A percentile compares a stretch with the other conserved stretches of the same genome.
Conservation (phyloP, 2,329 filamentous ascomycete genomes). For the Juglanconis sp. region DNA sequence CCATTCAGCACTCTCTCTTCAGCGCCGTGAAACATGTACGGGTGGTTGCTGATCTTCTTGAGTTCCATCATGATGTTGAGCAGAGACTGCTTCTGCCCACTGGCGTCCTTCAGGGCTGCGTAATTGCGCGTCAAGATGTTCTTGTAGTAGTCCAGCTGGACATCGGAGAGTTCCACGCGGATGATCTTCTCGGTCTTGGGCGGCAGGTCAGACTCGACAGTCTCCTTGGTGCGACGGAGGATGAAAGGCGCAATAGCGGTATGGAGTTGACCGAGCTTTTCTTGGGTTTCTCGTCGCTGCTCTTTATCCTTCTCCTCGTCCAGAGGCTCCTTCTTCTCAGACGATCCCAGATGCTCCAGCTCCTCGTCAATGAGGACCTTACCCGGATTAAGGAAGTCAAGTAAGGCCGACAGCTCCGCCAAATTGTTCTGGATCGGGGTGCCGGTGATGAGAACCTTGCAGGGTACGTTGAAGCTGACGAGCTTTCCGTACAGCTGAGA, state of each 20-base stretch:
- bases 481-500: slow-evolving; percentile 88
- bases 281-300: slow-evolving; percentile 71
- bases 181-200: slow-evolving; percentile 99
- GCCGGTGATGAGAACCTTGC: slow-evolving; percentile 89
- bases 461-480: slow-evolving; percentile 80
- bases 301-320: slow-evolving; percentile 32
- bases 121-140: slow-evolving; percentile 98
- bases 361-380: slow-evolving; percentile 88
- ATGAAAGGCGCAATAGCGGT: slow-evolving; percentile 89
- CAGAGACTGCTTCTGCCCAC: slow-evolving; percentile 89
- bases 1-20: slow-evolving; percentile 85
- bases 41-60: slow-evolving; percentile 98
- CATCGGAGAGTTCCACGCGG: slow-evolving; percentile 91
- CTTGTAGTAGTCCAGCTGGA: slow-evolving; percentile 97
- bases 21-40: slow-evolving; percentile 94
- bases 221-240: slow-evolving; percentile 92
- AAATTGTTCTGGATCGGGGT: slow-evolving; percentile 98
- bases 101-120: slow-evolving; percentile 84
- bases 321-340: slow-evolving; percentile 24
- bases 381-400: slow-evolving; percentile 97
- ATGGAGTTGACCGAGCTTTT: slow-evolving; percentile 83
- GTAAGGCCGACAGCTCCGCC: slow-evolving; percentile 83
- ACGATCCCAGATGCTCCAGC: slow-evolving; percentile 68
- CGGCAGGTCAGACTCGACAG: slow-evolving; percentile 92
- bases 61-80: slow-evolving; percentile 99